These are phyloP conservation scores for Cephalotrichum gorgonifer DNA, from an alignment of 2,329 filamentous ascomycete genomes.

Conservation along the genomic window DNA sequence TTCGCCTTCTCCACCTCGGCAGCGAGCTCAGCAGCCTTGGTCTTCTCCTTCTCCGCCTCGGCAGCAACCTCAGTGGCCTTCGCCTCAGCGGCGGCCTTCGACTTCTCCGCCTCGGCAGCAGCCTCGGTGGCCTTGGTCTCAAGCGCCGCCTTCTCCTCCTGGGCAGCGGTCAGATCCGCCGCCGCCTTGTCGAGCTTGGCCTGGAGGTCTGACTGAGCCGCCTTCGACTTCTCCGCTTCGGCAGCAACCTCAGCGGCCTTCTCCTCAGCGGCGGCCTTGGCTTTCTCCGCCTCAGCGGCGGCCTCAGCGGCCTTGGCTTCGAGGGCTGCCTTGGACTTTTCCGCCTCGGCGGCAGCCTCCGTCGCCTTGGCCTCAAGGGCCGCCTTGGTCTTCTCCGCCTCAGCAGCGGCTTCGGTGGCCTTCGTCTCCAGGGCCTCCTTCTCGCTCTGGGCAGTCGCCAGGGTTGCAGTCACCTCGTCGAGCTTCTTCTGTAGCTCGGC, in stretches of 20 bases:
- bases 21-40: neutral
- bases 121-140: constrained; percentile 8
- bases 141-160: constrained; percentile 5
- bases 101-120: constrained; percentile 8
- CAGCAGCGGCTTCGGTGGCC: constrained; percentile 7
- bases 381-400: constrained; percentile 11
- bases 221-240: constrained; percentile 1
- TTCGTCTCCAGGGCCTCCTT: constrained; percentile 4
- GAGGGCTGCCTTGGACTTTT: constrained; percentile 10
- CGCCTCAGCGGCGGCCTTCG: neutral
- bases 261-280: constrained; percentile 9
- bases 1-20: constrained; percentile 8
- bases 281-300: neutral
- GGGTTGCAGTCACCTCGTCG: constrained; percentile 2
- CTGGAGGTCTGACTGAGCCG: constrained; percentile 5
- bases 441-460: constrained; percentile 9
- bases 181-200: constrained; percentile 10
- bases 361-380: constrained; percentile 6
- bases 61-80: constrained; percentile 2
- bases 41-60: constrained; percentile 4
- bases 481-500: neutral
- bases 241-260: constrained; percentile 4
- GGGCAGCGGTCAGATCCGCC: constrained; percentile 3
- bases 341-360: constrained; percentile 3
- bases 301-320: constrained; percentile 5